Conservation (phyloP, 2,329 filamentous ascomycete species). For the Pochonia chlamydosporia region DNA sequence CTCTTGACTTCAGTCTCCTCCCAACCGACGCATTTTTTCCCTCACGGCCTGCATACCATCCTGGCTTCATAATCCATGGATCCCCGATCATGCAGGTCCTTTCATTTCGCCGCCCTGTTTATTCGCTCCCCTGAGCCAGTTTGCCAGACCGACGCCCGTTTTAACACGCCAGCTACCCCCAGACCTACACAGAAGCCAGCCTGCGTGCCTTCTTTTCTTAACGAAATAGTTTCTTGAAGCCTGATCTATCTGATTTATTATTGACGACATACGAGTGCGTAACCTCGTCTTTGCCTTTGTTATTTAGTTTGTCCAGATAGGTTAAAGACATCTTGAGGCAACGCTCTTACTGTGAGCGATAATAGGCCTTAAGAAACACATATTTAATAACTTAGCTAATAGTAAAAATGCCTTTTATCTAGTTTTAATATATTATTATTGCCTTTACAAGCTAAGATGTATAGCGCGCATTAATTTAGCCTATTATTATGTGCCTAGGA, state of each 20-base stretch:
- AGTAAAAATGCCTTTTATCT: background rate
- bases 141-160: background rate
- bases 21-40: background rate
- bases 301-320: background rate
- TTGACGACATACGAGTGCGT: background rate
- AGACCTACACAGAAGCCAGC: too few species aligned
- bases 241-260: background rate
- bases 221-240: background rate
- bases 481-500: too few species aligned
- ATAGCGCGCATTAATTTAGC: background rate
- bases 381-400: background rate
- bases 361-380: background rate
- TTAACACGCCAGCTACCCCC: background rate
- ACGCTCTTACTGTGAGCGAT: background rate
- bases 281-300: background rate
- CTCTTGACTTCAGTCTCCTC: background rate
- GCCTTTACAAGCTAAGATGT: background rate
- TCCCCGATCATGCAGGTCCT: background rate
- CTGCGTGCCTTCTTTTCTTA: background rate
- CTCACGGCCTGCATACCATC: background rate
- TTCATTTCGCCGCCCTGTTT: background rate
- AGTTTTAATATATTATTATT: background rate
- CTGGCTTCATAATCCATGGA: background rate
- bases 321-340: background rate
- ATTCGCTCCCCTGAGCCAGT: background rate